phyloP scores from a whole-genome alignment of 2,329 filamentous ascomycete genomes.

The Pseudogymnoascus sp. region DNA sequence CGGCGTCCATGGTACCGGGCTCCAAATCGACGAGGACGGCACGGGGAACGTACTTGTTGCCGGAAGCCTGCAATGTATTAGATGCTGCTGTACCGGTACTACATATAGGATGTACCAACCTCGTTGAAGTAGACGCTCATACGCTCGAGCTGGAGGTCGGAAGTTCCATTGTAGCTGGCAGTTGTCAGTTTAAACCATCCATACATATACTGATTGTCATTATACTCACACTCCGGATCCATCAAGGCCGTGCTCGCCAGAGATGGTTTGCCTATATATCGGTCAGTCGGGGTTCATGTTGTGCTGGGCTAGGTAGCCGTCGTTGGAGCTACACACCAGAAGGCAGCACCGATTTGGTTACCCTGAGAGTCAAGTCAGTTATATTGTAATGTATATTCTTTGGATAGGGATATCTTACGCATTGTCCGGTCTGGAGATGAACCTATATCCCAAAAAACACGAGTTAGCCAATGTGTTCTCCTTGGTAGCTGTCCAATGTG shows the following conservation, averaged over 20 bases:
- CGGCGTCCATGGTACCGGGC: conserved; percentile 98
- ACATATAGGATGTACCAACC: conserved; percentile 35
- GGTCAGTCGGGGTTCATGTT: conserved; percentile 32
- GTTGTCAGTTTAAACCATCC: conserved; percentile 19
- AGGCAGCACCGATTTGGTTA: conserved; percentile 99
- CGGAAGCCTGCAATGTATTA: conserved; percentile 60
- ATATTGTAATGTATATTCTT: conserved; percentile 10
- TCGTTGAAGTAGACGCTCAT: conserved; percentile 99
- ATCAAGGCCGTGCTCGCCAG: conserved; percentile 92
- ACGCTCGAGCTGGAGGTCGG: conserved; percentile 97
- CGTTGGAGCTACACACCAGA: conserved; percentile 60
- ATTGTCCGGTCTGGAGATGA: conserved; percentile 99
- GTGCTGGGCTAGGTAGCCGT: conserved; percentile 27
- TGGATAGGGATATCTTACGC: conserved; percentile 57
- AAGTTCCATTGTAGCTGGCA: conserved; percentile 86
- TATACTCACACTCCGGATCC: conserved; percentile 81
- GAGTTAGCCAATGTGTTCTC: conserved; percentile 47
- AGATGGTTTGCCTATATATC: conserved; percentile 63
- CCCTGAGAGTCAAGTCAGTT: conserved; percentile 50
- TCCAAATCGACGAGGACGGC: conserved; percentile 99
- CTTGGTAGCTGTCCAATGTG: conserved; percentile 31
- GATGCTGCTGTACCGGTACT: conserved; percentile 12
- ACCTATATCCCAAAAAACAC: conserved; percentile 57
- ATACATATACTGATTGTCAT: not conserved
- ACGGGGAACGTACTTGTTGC: conserved; percentile 99